phyloP scores from a whole-genome alignment of 441 rosid genomes.

The Jatropha podagrica region DNA sequence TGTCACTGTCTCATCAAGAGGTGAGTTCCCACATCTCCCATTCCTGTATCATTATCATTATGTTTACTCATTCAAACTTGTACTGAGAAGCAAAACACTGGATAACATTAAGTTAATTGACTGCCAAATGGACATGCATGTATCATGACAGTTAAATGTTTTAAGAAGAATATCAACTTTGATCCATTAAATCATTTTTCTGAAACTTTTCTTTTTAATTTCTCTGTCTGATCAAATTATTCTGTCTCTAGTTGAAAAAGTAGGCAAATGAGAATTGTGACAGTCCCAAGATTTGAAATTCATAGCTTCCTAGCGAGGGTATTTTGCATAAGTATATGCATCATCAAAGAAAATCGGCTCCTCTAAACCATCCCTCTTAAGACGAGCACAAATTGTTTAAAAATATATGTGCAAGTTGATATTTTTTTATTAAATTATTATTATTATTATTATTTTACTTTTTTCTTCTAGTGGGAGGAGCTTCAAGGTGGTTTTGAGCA shows the following conservation, averaged over 20 bases:
- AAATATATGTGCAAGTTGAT: no score
- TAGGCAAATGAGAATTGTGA: not conserved
- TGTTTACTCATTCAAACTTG: not conserved
- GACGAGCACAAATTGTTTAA: no score
- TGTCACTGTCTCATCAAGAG: constrained; percentile 78
- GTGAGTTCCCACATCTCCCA: constrained; percentile 35
- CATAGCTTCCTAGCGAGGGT: no score
- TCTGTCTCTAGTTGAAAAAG: constrained; percentile 1
- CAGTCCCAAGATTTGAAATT: no score
- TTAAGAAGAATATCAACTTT: not conserved
- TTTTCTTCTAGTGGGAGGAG: constrained; percentile 74
- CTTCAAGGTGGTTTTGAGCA: constrained; percentile 74
- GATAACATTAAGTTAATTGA: not conserved
- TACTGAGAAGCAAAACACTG: not conserved
- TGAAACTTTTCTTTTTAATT: not conserved
- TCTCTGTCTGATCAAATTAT: not conserved
- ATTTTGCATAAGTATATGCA: no score
- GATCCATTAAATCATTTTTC: not conserved
- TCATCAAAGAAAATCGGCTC: not conserved
- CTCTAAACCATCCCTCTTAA: not conserved
- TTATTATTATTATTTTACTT: not conserved
- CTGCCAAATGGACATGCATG: not conserved
- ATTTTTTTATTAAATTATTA: no score
- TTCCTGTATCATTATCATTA: not conserved
- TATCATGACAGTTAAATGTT: not conserved